phyloP scores from a whole-genome alignment of 805 yeast species.

The Wickerhamiella alocasiicola region DNA sequence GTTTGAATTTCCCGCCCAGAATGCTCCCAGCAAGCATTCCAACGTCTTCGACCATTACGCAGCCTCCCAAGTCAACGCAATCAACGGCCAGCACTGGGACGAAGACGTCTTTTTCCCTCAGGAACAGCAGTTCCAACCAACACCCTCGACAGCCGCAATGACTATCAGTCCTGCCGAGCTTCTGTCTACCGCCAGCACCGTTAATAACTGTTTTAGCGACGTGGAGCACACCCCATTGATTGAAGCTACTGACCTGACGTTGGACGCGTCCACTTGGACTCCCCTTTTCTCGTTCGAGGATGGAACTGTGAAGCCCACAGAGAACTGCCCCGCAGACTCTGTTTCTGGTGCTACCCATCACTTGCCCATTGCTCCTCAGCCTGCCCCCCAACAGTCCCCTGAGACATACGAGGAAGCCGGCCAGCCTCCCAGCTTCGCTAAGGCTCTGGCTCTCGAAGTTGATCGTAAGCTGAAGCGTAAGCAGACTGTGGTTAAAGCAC shows the following conservation, averaged over 20 bases:
- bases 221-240: slow-evolving; percentile 24
- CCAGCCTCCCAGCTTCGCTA: slow-evolving; percentile 10
- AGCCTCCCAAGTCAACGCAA: slow-evolving; percentile 21
- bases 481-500: neutral
- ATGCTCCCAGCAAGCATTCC: slow-evolving; percentile 21
- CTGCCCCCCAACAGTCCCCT: neutral
- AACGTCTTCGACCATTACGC: slow-evolving; percentile 27
- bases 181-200: slow-evolving; percentile 13
- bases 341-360: neutral
- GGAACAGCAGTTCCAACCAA: slow-evolving; percentile 10
- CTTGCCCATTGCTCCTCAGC: slow-evolving; percentile 6
- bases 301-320: neutral
- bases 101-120: slow-evolving; percentile 8
- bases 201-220: slow-evolving; percentile 15
- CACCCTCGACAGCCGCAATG: slow-evolving; percentile 11
- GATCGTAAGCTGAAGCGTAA: slow-evolving; percentile 12
- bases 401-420: neutral
- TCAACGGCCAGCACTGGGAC: slow-evolving; percentile 6
- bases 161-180: slow-evolving; percentile 20
- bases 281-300: slow-evolving; percentile 24
- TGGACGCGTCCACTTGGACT: slow-evolving; percentile 23
- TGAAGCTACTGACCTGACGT: slow-evolving; percentile 22
- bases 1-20: slow-evolving; percentile 8
- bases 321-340: neutral
- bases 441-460: slow-evolving; percentile 12